A percentile compares a stretch with the other conserved stretches of the same genome.
phyloP scores from a whole-genome alignment of 2,329 filamentous ascomycete species.

The Claviceps maximensis region DNA sequence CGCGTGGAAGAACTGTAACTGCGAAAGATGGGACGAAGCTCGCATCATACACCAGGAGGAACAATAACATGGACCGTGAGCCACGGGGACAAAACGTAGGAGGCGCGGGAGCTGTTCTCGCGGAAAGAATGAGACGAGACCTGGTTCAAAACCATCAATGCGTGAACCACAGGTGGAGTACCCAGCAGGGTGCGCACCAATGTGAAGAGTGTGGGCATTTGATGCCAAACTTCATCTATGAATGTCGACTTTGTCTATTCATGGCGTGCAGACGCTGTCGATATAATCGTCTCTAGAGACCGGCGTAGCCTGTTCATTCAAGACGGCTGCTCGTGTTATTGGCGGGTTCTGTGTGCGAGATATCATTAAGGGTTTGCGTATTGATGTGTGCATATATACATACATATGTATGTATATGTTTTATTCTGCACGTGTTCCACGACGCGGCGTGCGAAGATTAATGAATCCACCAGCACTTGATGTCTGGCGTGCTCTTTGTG shows the following conservation, averaged over 20 bases:
- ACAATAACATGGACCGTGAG: neutral
- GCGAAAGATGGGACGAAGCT: slow-evolving; percentile 24
- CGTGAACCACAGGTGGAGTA: neutral
- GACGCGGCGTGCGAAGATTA: no score
- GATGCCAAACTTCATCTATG: slow-evolving; percentile 29
- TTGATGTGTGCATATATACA: no score
- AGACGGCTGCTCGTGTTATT: no score
- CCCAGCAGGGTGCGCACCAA: neutral
- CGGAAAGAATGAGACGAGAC: neutral
- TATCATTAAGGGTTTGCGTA: no score
- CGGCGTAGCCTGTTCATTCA: neutral
- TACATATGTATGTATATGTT: no score
- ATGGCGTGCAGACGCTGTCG: slow-evolving; percentile 32
- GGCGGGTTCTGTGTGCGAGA: no score
- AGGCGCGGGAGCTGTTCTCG: neutral
- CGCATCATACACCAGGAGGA: neutral
- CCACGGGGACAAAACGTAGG: neutral
- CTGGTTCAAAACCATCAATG: slow-evolving; percentile 2
- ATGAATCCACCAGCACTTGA: no score
- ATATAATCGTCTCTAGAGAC: neutral
- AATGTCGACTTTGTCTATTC: slow-evolving; percentile 31
- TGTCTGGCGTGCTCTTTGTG: no score
- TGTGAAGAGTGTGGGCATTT: slow-evolving; percentile 6
- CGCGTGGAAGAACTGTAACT: slow-evolving; percentile 26
- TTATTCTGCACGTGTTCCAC: no score